A percentile compares a stretch with the other conserved stretches of the same genome.
Evolutionary conservation across 352 stramenopile species (phyloP).

Genomic region (Peronospora destructor): DNA sequence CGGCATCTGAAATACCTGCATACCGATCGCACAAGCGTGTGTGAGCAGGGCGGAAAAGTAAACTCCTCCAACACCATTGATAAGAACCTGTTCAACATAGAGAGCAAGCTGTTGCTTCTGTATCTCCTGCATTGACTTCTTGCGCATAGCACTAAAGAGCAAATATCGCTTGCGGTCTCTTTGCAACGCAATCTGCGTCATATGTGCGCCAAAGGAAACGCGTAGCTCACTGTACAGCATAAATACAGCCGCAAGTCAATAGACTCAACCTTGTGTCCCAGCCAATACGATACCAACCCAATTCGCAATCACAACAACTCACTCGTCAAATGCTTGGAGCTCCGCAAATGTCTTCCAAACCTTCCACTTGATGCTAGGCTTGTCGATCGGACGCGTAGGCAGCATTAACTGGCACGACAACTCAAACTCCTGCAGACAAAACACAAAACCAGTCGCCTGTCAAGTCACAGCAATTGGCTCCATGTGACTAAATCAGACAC

Average conservation of each 20-base stretch:
- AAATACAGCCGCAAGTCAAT: slow-evolving; percentile 8
- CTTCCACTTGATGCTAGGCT: slow-evolving; percentile 74
- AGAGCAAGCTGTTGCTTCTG: slow-evolving; percentile 66
- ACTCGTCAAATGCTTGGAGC: slow-evolving; percentile 69
- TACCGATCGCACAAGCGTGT: background rate
- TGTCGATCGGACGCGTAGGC: slow-evolving; percentile 40
- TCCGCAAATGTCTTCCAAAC: slow-evolving; percentile 65
- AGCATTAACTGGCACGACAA: slow-evolving; percentile 64
- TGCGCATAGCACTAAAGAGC: slow-evolving; percentile 60
- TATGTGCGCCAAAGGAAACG: slow-evolving; percentile 37
- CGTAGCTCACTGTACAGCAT: slow-evolving; percentile 45
- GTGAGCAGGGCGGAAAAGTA: background rate
- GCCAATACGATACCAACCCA: background rate
- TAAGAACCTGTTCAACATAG: slow-evolving; percentile 55
- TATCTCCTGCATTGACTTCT: slow-evolving; percentile 58
- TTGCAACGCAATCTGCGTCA: slow-evolving; percentile 56
- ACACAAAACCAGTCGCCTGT: slow-evolving; percentile 6
- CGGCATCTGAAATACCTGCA: slow-evolving; percentile 47
- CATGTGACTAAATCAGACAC: slow-evolving; percentile 5
- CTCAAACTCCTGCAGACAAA: slow-evolving; percentile 51
- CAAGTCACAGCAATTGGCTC: slow-evolving; percentile 9
- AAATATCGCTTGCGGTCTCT: slow-evolving; percentile 65
- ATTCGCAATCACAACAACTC: slow-evolving; percentile 18
- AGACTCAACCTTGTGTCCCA: background rate
- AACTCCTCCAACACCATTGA: slow-evolving; percentile 6